phyloP scores from a whole-genome alignment of 164 flowering plant species.

The Tetracentron sinense region DNA sequence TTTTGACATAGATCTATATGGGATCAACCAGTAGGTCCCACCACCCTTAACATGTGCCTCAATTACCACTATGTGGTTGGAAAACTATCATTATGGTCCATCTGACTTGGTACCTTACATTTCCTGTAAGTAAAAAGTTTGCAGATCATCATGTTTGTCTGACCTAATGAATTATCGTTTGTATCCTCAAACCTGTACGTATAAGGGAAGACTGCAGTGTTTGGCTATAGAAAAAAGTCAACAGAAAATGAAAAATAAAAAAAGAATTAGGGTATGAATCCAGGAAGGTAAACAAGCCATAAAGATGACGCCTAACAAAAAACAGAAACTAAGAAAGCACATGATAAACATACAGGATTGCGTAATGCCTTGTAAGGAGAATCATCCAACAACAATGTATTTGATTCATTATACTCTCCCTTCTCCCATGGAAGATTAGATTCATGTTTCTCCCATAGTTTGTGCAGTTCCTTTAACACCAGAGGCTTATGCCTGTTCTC shows the following conservation, averaged over 20 bases:
- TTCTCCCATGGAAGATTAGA: constrained; percentile 64
- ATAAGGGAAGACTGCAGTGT: constrained; percentile 72
- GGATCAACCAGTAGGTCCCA: too few species aligned
- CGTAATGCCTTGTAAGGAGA: constrained; percentile 87
- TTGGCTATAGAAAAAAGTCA: constrained; percentile 33
- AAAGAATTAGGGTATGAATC: too few species aligned
- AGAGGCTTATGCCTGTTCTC: constrained; percentile 67
- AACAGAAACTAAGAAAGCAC: not conserved
- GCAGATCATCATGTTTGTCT: constrained; percentile 6
- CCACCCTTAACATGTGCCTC: too few species aligned
- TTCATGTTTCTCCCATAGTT: constrained; percentile 63
- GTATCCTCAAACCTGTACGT: constrained; percentile 41
- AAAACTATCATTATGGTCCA: too few species aligned
- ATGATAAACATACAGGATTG: constrained; percentile 59
- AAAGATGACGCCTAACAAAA: not conserved
- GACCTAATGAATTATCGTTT: constrained; percentile 68
- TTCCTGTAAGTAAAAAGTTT: too few species aligned
- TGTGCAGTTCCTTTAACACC: constrained; percentile 69
- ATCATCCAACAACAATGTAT: constrained; percentile 86
- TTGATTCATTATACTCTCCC: constrained; percentile 61
- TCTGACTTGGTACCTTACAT: too few species aligned
- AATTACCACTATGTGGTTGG: too few species aligned
- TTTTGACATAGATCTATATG: too few species aligned
- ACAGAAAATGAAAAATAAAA: constrained; percentile 1
- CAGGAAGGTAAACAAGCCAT: not conserved